Evolutionary conservation across 2,329 filamentous ascomycete species (phyloP), one percentile per base, ranked within the genome.

Genomic region (Pseudopyrenochaeta lycopersici): DNA sequence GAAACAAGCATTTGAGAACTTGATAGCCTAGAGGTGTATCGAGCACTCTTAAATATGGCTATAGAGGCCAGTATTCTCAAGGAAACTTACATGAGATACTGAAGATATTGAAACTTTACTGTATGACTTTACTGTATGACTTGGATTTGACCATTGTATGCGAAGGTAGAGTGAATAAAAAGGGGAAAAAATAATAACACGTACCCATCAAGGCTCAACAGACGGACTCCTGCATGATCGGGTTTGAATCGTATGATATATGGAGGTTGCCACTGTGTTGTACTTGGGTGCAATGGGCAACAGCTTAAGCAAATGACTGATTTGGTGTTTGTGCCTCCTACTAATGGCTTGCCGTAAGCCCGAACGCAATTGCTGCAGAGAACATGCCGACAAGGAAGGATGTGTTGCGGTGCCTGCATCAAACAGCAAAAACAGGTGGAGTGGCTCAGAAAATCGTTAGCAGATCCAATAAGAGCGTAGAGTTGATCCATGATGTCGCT

Each of bases 381-480:
- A 2, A 81, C 70, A 63, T 83, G 80, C 0, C 80, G 80, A 53
- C 81, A 83, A 3, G 76, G 74, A 1, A 82, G 64, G 1, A 72
- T 62, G 56, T 82, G 78, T 53, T 80, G 71, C 1, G 80, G 73
- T 1, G 75, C 61, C 39, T 77, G 73, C 52, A 76, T 74, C 12
- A 82, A 60, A 53, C 81, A 83, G 44, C 73, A 79, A 53, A 82
- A 80, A 53, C 81, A 83, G 1, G 77, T 76, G 1, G 76, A 67
- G 55, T 81, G 79, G 33, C 76, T 81, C 14, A 76, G 66, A 41
- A 77, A 70, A 1, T 62, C 21, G 10, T 48, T 5, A 10, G 60
- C 50, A 18, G 41, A 33, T 0, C 54, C 56, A 1, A 62, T 35
- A 46, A 59, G 57, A n/a, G 21, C 9, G 21, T 31, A 46, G 36